These are phyloP conservation scores for Annulohypoxylon bovei DNA, from an alignment of 495 filamentous ascomycete species.

Conservation along the genomic window DNA sequence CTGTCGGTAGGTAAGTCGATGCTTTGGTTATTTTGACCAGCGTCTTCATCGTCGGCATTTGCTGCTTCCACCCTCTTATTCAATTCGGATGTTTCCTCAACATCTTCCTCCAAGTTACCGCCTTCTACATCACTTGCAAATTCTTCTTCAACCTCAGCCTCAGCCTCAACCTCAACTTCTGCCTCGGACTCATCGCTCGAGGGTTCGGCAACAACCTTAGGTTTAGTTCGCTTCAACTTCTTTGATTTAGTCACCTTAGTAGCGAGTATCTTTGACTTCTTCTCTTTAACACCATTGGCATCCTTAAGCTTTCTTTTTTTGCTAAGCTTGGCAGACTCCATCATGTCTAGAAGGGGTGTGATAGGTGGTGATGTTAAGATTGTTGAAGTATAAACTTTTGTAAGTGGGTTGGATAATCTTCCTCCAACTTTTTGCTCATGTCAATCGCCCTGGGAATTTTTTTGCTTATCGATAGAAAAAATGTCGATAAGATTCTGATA, in stretches of 20 bases:
- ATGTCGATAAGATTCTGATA: conserved; percentile 2
- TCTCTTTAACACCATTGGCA: conserved; percentile 44
- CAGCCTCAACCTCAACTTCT: conserved; percentile 45
- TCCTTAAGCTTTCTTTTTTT: conserved; percentile 62
- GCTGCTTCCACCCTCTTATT: conserved; percentile 41
- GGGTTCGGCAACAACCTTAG: conserved; percentile 30
- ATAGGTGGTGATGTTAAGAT: conserved; percentile 19
- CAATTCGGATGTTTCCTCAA: conserved; percentile 30
- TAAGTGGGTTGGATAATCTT: conserved; percentile 17
- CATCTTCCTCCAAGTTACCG: conserved; percentile 28
- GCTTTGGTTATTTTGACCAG: conserved; percentile 35
- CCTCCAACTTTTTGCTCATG: background rate
- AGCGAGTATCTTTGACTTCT: conserved; percentile 23
- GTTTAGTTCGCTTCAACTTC: conserved; percentile 45
- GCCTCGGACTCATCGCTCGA: conserved; percentile 34
- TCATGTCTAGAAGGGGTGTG: conserved; percentile 30
- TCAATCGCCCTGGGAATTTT: conserved; percentile 23
- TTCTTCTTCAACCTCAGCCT: conserved; percentile 39
- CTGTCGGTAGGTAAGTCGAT: conserved; percentile 30
- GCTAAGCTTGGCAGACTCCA: conserved; percentile 54
- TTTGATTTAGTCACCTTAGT: conserved; percentile 40
- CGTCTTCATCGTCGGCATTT: conserved; percentile 41
- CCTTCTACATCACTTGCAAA: conserved; percentile 18
- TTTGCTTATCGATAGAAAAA: conserved; percentile 40
- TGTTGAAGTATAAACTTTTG: conserved; percentile 11